Evolutionary conservation across 257 asterid genomes (phyloP).

Genomic region (Solanum tarijense): DNA sequence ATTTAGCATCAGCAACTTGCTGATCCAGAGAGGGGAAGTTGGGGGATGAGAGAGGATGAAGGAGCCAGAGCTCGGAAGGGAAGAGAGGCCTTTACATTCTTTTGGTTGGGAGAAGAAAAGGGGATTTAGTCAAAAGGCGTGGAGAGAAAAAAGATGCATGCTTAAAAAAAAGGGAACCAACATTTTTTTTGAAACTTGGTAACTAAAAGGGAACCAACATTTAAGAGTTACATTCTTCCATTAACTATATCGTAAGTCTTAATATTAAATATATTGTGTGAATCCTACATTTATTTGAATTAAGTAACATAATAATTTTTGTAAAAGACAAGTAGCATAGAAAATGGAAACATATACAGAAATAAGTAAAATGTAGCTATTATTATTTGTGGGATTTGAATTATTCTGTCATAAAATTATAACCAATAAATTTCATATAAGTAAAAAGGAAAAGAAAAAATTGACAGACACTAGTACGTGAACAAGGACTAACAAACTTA

Average conservation of each 20-base stretch:
- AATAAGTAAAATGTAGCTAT: not conserved
- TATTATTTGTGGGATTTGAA: not conserved
- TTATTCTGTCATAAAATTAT: not conserved
- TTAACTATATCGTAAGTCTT: not conserved
- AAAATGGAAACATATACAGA: not conserved
- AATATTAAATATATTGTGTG: not conserved
- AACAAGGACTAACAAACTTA: constrained; percentile 18
- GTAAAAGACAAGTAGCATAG: not conserved
- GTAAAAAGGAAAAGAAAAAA: not conserved
- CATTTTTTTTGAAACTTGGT: not conserved
- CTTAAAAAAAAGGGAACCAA: not conserved
- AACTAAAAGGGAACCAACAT: not conserved
- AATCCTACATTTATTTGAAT: not conserved
- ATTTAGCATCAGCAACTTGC: not conserved
- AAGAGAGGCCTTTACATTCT: not conserved
- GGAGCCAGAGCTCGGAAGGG: not conserved
- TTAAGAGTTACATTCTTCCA: not conserved
- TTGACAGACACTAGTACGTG: not conserved
- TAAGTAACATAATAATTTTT: not conserved
- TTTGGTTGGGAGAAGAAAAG: not conserved
- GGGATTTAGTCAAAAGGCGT: not conserved
- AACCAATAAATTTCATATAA: not conserved
- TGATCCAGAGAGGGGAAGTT: not conserved
- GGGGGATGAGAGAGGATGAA: not conserved
- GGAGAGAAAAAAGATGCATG: not conserved